Evolutionary conservation across 805 yeast species (phyloP).

Genomic region (Candida adriatica): DNA sequence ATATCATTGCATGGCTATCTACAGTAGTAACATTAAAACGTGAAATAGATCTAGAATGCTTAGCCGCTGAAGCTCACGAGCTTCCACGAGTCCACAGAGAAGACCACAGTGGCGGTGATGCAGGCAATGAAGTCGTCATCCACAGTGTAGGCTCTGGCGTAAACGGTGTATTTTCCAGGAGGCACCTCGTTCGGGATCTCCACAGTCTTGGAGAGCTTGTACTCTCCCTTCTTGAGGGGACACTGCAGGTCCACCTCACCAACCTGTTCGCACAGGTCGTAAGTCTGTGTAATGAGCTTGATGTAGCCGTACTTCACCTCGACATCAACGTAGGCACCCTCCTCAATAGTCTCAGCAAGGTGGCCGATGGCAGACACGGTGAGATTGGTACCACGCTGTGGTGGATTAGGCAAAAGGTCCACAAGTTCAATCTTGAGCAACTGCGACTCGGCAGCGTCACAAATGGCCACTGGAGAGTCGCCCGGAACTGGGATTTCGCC

Average conservation of each 20-base stretch:
- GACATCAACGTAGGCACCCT: conserved; percentile 92
- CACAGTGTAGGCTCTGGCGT: conserved; percentile 83
- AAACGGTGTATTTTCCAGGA: conserved; percentile 84
- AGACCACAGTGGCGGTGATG: conserved; percentile 60
- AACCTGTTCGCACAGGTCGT: conserved; percentile 85
- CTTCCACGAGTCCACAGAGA: conserved; percentile 29
- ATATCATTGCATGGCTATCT: background rate
- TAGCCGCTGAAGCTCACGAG: conserved; percentile 11
- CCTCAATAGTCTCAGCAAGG: conserved; percentile 47
- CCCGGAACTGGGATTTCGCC: conserved; percentile 76
- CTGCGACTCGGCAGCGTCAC: conserved; percentile 64
- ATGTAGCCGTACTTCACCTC: conserved; percentile 92
- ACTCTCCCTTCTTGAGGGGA: conserved; percentile 69
- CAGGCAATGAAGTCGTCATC: conserved; percentile 83
- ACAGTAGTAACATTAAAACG: conserved; percentile 4
- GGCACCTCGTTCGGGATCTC: conserved; percentile 90
- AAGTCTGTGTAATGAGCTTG: conserved; percentile 80
- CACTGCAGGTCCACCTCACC: conserved; percentile 79
- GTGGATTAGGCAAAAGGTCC: conserved; percentile 77
- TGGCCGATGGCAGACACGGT: conserved; percentile 72
- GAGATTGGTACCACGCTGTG: conserved; percentile 75
- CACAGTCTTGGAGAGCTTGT: conserved; percentile 60
- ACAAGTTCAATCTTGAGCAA: conserved; percentile 55
- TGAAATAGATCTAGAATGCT: no score
- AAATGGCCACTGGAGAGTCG: conserved; percentile 72